Base-by-base conservation (phyloP, 495 filamentous ascomycete genomes). In the Filosporella fistucella region DNA sequence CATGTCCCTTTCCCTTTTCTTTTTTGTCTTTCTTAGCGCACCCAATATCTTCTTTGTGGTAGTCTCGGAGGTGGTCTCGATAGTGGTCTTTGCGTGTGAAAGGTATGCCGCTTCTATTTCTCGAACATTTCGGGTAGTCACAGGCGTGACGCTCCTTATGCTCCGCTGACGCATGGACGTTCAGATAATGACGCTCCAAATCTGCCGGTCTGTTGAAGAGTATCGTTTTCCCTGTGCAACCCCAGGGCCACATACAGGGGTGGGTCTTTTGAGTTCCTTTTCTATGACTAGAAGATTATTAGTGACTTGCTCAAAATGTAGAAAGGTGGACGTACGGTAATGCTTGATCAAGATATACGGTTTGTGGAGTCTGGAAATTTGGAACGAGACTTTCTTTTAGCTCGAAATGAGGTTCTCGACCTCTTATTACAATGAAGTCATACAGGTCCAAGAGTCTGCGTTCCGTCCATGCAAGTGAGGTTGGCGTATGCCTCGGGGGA, bases 31-130 rank as follows among this genome's bases (percentile, higher is more conserved):
- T 43, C 21, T 51, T 54, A 9, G 36, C 44, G n/a, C 17, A 29
- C 1, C 55, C 49, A 13, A 77, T 53, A 47, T 77, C 74, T 53
- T 79, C 75, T 18, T 57, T 62, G 60, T 79, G 75, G 40, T 48
- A 71, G 10, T 70, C 65, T 10, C 72, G 61, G 8, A 72, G 62
- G 51, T 79, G 75, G 30, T 77, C 72, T 13, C 74, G 61, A 30
- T 29, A 58, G 34, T 61, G 58, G 22, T 61, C 58, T 33, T 61
- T 61, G 1, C 58, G 39, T 0, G 36, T 48, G 22, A 60, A 57
- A 11, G 48, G 29, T 14, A 13, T 35, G 4, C 17, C 9, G 14
- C 51, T 42, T 8, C 26, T 16, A 10, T 13, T 10, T 12, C 50
- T 22, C 9, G n/a, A 16, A 20, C 58, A 61, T 14, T 39, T 42